phyloP scores from a whole-genome alignment of 2,329 filamentous ascomycete species.

The Spiromastix sp. region DNA sequence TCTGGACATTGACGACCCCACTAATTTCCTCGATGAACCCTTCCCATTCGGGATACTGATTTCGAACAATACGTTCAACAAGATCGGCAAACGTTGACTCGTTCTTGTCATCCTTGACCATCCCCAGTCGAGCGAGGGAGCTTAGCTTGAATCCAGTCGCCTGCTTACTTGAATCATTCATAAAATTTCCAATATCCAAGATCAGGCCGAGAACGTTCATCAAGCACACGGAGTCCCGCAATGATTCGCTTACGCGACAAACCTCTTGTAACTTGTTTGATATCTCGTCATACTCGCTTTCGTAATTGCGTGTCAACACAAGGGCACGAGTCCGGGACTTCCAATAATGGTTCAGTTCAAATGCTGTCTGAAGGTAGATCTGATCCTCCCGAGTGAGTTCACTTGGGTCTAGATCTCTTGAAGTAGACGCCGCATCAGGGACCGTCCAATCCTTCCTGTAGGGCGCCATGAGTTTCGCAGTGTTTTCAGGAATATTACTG shows the following conservation, averaged over 20 bases:
- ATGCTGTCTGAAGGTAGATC: conserved; percentile 86
- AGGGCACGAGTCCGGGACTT: conserved; percentile 93
- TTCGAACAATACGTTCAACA: conserved; percentile 90
- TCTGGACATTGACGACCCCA: conserved; percentile 68
- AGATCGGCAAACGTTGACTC: conserved; percentile 91
- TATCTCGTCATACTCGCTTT: conserved; percentile 85
- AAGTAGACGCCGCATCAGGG: conserved; percentile 65
- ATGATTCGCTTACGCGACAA: conserved; percentile 75
- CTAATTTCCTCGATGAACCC: conserved; percentile 74
- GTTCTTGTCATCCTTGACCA: conserved; percentile 99
- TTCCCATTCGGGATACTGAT: conserved; percentile 95
- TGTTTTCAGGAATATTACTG: conserved; percentile 85
- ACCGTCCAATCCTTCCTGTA: conserved; percentile 97
- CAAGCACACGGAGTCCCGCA: conserved; percentile 81
- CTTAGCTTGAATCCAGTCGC: conserved; percentile 96
- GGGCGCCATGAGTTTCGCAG: conserved; percentile 80
- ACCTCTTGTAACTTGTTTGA: conserved; percentile 75
- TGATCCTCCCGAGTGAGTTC: conserved; percentile 94
- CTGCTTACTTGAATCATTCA: conserved; percentile 99
- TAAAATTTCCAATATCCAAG: conserved; percentile 97
- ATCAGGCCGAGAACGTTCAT: conserved; percentile 96
- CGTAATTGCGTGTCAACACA: conserved; percentile 70
- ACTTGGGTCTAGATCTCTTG: conserved; percentile 71
- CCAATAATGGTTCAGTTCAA: conserved; percentile 96
- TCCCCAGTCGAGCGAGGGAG: conserved; percentile 80